Conservation (phyloP, 2,329 filamentous ascomycete species). For the Colletotrichum phormii region DNA sequence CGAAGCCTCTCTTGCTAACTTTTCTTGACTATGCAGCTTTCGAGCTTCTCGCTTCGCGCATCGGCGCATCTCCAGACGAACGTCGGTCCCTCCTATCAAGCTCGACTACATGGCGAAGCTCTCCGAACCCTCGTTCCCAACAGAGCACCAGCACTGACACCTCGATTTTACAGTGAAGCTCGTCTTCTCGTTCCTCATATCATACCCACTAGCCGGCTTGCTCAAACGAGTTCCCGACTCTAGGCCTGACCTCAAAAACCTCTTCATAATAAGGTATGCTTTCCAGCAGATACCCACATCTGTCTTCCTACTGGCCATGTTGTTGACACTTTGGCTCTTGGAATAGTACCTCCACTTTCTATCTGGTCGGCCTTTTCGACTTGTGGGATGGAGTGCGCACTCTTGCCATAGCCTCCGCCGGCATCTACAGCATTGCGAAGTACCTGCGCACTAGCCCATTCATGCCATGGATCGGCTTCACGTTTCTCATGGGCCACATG, state of each 20-base stretch:
- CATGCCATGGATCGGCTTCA: constrained; percentile 98
- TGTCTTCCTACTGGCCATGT: neutral
- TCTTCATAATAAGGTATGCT: constrained; percentile 81
- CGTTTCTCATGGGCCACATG: constrained; percentile 96
- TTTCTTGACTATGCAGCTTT: constrained; percentile 51
- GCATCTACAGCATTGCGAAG: constrained; percentile 84
- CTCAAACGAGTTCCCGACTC: constrained; percentile 92
- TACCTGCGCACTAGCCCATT: constrained; percentile 83
- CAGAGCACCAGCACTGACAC: neutral
- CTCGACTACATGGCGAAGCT: constrained; percentile 38
- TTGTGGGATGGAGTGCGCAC: constrained; percentile 88
- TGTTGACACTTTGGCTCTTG: neutral
- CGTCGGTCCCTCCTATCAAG: constrained; percentile 47
- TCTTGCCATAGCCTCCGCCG: constrained; percentile 81
- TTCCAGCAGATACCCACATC: neutral
- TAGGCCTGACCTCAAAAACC: constrained; percentile 86
- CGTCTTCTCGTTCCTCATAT: constrained; percentile 88
- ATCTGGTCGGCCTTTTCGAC: constrained; percentile 92
- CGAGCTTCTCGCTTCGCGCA: constrained; percentile 51
- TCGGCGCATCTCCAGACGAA: constrained; percentile 60
- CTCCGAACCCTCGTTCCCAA: constrained; percentile 43
- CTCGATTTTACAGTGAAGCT: constrained; percentile 80
- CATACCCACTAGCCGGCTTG: constrained; percentile 88
- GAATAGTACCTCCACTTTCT: constrained; percentile 82
- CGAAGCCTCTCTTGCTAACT: constrained; percentile 14